Evolutionary conservation across 768 basidiomycete genomes (phyloP), one percentile per base, ranked within the genome.

Genomic region (Strobilomyces dryophilus): DNA sequence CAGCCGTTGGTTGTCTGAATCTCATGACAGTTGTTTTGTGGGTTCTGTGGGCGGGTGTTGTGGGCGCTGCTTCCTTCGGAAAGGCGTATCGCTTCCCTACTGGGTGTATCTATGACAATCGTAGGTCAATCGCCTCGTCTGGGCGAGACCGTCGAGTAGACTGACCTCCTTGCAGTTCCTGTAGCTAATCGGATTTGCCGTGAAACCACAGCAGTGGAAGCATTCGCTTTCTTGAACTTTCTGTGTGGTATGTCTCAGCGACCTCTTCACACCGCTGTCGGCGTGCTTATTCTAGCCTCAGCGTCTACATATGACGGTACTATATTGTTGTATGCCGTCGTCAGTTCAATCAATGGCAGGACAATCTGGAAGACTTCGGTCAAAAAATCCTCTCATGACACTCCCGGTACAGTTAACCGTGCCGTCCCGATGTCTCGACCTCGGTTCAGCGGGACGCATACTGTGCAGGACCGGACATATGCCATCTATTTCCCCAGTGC

Each of bases 331-430:
- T 66, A 58, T 31, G 64, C 59, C 43, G 59, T 65, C 40, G 58
- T 65, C 53, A 54, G 45, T 11, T 58, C 57, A 17, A 47, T 63
- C 24, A 58, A 53, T 32, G 65, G 69, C 21, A 62, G 26, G 32
- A 17, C 55, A 21, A 32, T 71, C 4, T 66, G 69, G 67, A 61
- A 47, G 1, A 6, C 49, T 42, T 69, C 65, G 18, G 58, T 67
- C 24, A 46, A 49, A 3, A 65, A 61, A 48, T 65, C 61, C 6
- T 24, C 54, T 26, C n/a, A 17, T 4, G 35, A 34, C 10, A 21
- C 26, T 9, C 36, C 54, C 5, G 34, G 39, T 31, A 17, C 55
- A n/a, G 35, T 37, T 15, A 50, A 42, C 20, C 29, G 35, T 15
- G 44, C 17, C 34, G 27, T 47, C n/a, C 45, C 52, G 15, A 41